Evolutionary conservation across 2,329 filamentous ascomycete genomes (phyloP), one percentile per base, ranked within the genome.

Genomic region (Stemphylium beticola): DNA sequence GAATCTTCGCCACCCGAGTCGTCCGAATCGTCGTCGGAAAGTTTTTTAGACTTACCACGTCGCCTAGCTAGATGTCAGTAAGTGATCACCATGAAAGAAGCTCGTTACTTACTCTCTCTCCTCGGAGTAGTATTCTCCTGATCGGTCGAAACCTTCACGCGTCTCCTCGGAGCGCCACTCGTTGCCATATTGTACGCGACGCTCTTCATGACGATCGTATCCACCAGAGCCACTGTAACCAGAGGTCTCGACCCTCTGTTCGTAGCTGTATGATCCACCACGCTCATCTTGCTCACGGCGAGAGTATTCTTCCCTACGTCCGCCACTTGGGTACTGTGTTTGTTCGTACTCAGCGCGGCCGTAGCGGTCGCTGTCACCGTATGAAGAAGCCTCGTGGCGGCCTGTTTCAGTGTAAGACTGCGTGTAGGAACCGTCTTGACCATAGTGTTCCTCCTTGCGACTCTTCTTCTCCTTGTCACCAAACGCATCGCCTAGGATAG

Each of bases 401-500:
- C 84, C 86, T 57, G 87, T 85, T 72, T 91, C 83, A 11, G 82
- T 84, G 60, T 85, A 82, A 5, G 80, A 83, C 66, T 87, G 81
- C 4, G 81, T 84, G 72, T 86, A 85, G 6, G 84, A 86, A 18
- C 85, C 85, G 52, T 89, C 84, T 6, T 83, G 76, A 34, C 82
- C 80, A 38, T 85, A 82, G 31, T 80, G 80, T 53, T 83, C 77
- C 61, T 79, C 80, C 49, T 80, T 78, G 61, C 82, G 83, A 42
- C 76, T 79, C 66, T 85, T 80, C 52, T 81, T 85, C 40, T 86
- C 79, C 31, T 83, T 66, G 3, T 64, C 77, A 32, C 79, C 74
- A 47, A 89, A 83, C 12, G 82, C 82, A 11, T 83, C 83, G 10
- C 87, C 85, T 8, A 96, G 82, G 14, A 93, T 77, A 34, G 85